Conservation (phyloP, 345 rosid species). For the Sonneratia alba region DNA sequence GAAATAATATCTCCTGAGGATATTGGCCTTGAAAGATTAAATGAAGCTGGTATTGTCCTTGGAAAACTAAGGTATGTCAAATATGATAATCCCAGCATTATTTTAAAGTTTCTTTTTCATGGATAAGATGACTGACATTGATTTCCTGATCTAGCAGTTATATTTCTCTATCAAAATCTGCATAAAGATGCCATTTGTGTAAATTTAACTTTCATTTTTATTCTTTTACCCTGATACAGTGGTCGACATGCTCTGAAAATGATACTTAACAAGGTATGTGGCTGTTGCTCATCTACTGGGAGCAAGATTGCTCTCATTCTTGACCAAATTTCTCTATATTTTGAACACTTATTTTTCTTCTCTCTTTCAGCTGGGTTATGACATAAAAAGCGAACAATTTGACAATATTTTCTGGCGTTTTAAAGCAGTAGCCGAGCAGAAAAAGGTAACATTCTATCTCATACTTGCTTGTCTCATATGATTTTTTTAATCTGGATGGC, state of each 20-base stretch:
- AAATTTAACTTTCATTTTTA: neutral
- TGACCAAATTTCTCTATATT: neutral
- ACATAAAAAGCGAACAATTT: constrained; percentile 62
- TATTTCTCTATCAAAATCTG: neutral
- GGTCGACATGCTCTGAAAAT: constrained; percentile 89
- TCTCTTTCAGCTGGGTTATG: constrained; percentile 72
- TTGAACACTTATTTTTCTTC: neutral
- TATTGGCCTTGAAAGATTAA: constrained; percentile 79
- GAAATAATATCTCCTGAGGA: constrained; percentile 85
- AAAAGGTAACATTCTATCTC: constrained; percentile 45
- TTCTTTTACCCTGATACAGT: constrained; percentile 29
- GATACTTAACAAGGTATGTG: constrained; percentile 62
- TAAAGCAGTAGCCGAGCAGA: constrained; percentile 81
- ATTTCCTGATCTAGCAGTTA: neutral
- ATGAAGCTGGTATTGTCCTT: constrained; percentile 85
- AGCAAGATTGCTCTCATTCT: neutral
- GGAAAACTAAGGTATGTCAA: constrained; percentile 75
- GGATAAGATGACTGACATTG: neutral
- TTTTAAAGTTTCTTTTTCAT: neutral
- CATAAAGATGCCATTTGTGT: neutral
- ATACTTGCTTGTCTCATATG: neutral
- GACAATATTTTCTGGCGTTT: constrained; percentile 74
- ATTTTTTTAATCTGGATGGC: neutral
- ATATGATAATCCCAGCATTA: neutral
- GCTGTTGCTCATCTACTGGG: neutral